Base-by-base conservation (phyloP, 257 asterid genomes). In the Solanum chiquidenum region DNA sequence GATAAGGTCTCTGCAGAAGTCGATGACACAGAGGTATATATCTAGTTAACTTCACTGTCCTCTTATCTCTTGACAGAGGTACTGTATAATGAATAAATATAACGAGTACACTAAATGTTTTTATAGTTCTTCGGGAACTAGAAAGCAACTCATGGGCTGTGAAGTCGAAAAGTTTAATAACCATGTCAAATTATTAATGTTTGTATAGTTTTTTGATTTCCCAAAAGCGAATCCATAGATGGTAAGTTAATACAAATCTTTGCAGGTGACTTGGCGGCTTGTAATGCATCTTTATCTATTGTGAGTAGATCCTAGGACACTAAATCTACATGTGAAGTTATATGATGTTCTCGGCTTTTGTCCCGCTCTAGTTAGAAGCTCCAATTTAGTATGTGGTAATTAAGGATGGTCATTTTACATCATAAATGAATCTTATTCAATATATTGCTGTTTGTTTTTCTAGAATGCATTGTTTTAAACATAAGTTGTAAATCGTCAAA, bases 1-100 rank as follows among this genome's bases (percentile, higher is more conserved):
- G 87, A 40, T 52, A 83, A 80, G 80, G 90, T 37, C 37, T 71
- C 86, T 69, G 34, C 87, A 68, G 87, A 35, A 86, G 87, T 16
- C 38, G 3, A 40, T 55, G n/a, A 21, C 12, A 75, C 71, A n/a
- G 86, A 84, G 90, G 93, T 89, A 83, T 49, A 44, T 66, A 13
- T 16, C 14, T 80, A 21, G 12, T 83, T 42, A 42, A 34, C 33
- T 40, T 33, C 21, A 40, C 83, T 42, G 35, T 40, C 27, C 69
- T 46, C 27, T 79, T 27, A 79, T 79, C 64, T 79, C 64, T 9
- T 14, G 33, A 44, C 38, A 44, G 21, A 42, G 64, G 84, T 79
- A 79, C 62, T 25, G 37, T 27, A 44, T 76, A n/a, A 42, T 38
- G 33, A 7, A 12, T 38, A 12, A 75, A 38, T 75, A 12, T 77